Conservation (phyloP, 1,284 basidiomycete species). For the Lentinula novae-zelandiae region DNA sequence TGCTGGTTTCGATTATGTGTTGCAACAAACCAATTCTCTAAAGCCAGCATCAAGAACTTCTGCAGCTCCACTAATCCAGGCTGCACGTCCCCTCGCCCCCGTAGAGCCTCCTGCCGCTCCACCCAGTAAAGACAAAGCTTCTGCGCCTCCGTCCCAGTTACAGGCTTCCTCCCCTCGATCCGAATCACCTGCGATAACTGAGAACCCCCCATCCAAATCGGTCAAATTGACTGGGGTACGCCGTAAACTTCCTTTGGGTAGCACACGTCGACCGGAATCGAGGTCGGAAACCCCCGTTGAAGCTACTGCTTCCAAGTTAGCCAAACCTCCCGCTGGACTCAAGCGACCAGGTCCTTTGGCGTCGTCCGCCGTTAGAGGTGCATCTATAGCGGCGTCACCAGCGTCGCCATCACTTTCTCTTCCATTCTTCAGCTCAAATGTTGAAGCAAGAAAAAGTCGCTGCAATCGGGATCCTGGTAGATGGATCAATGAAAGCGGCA, state of each 20-base stretch:
- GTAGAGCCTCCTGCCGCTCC: constrained; percentile 22
- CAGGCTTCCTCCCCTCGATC: constrained; percentile 27
- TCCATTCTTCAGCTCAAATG: constrained; percentile 69
- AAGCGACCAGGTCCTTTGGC: constrained; percentile 45
- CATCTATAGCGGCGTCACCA: constrained; percentile 30
- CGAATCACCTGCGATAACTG: constrained; percentile 30
- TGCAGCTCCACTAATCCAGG: constrained; percentile 86
- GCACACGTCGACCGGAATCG: constrained; percentile 58
- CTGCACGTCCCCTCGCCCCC: constrained; percentile 44
- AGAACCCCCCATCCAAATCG: constrained; percentile 28
- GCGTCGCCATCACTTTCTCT: constrained; percentile 32
- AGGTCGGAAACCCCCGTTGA: constrained; percentile 55
- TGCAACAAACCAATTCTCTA: constrained; percentile 82
- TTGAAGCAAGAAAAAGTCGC: constrained; percentile 72
- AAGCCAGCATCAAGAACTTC: constrained; percentile 91
- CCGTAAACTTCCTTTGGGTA: constrained; percentile 67
- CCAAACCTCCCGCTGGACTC: constrained; percentile 40
- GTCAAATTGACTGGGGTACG: constrained; percentile 62
- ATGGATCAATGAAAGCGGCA: constrained; percentile 83
- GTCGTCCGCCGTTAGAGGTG: constrained; percentile 25
- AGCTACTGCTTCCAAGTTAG: constrained; percentile 32
- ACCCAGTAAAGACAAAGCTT: constrained; percentile 21
- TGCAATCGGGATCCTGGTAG: constrained; percentile 76
- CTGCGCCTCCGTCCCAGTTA: constrained; percentile 19
- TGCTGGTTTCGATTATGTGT: constrained; percentile 82